Conservation (phyloP, 225 moss, liverwort and hornwort genomes). For the Thuidium tamariscinum region DNA sequence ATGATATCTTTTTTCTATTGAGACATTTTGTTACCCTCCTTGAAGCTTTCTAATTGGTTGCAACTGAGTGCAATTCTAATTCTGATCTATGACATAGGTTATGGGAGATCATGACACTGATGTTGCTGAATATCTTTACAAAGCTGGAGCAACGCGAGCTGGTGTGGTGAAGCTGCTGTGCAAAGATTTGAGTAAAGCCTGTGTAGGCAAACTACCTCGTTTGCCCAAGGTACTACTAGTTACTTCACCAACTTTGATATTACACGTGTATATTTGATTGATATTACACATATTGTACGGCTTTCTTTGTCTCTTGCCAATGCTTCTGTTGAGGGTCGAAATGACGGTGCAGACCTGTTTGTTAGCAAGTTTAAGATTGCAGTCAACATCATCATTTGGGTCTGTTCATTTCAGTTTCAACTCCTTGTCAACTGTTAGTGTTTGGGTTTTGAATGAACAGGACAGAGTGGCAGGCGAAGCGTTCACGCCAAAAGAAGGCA, state of each 20-base stretch:
- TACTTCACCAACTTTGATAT: not conserved
- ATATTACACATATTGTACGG: not conserved
- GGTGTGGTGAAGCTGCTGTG: conserved; percentile 72
- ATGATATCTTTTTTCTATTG: not conserved
- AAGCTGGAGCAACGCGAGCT: conserved; percentile 47
- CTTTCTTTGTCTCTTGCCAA: not conserved
- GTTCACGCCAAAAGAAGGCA: conserved; percentile 60
- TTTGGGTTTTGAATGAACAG: conserved; percentile 23
- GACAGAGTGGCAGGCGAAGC: conserved; percentile 66
- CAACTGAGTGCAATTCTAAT: not conserved
- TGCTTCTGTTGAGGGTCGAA: not conserved
- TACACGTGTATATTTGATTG: not conserved
- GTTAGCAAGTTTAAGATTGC: not conserved
- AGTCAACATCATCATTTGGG: not conserved
- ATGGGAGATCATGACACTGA: conserved; percentile 98
- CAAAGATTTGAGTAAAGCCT: conserved; percentile 85
- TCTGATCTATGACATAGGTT: conserved; percentile 42
- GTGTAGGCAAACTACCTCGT: conserved; percentile 59
- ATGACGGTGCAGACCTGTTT: not conserved
- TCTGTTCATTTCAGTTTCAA: not conserved
- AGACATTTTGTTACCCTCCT: not conserved
- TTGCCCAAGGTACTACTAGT: conserved; percentile 59
- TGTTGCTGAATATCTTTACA: conserved; percentile 85
- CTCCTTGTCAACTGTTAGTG: not conserved
- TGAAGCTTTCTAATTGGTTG: not conserved